Percentiles rank a stretch among this genome's conserved stretches.
Evolutionary conservation across 768 basidiomycete genomes (phyloP).

Genomic region (Leucocoprinus leucothites): DNA sequence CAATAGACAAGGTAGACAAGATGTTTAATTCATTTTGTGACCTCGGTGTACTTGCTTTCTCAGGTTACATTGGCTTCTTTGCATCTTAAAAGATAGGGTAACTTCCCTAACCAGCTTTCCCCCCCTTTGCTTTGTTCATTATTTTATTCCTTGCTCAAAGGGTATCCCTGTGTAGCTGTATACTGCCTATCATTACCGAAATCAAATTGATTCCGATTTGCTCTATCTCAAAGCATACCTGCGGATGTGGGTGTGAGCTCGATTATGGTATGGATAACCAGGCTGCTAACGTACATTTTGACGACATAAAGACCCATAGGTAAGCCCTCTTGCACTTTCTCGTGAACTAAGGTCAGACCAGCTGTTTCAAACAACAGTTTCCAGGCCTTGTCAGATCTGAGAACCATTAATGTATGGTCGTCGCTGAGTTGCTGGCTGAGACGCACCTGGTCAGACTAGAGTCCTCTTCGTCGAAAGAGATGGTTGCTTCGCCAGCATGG

Average conservation of each 20-base stretch:
- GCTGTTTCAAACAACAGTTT: constrained; percentile 71
- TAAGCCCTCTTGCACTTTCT: constrained; percentile 81
- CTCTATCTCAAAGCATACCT: constrained; percentile 59
- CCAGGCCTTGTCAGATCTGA: constrained; percentile 83
- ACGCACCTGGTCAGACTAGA: constrained; percentile 84
- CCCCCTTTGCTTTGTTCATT: not conserved
- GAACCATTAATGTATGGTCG: not conserved
- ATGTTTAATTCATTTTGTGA: not conserved
- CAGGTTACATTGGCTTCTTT: no score
- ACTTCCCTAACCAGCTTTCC: not conserved
- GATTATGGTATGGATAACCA: not conserved
- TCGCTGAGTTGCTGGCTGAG: not conserved
- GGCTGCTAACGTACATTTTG: constrained; percentile 62
- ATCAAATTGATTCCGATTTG: not conserved
- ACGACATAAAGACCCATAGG: constrained; percentile 80
- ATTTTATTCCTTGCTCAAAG: not conserved
- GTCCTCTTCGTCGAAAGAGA: constrained; percentile 80
- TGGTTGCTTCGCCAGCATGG: constrained; percentile 43
- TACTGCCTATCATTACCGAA: constrained; percentile 1
- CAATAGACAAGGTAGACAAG: not conserved
- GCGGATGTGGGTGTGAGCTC: constrained; percentile 8
- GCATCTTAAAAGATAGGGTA: no score
- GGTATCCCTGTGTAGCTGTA: not conserved
- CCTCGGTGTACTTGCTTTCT: no score
- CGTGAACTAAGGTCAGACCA: constrained; percentile 65